Evolutionary conservation across 2,329 filamentous ascomycete genomes (phyloP), one percentile per base, ranked within the genome.

Genomic region (Fusarium dimerum): DNA sequence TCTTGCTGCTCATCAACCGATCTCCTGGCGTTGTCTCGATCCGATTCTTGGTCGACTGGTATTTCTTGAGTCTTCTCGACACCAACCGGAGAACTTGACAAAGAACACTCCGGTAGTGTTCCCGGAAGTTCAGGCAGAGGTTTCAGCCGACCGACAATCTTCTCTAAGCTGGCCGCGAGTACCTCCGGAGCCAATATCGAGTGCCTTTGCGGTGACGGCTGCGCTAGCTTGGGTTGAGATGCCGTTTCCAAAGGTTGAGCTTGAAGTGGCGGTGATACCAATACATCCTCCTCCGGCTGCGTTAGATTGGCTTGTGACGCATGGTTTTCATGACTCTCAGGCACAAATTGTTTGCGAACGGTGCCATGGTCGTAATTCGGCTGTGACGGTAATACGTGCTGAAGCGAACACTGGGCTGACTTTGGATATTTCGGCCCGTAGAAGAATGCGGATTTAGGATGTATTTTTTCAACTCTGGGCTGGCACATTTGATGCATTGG

Each of bases 361-460:
- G 32, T 36, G 32, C 32, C 32, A 4, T 11, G 3, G 9, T 36
- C 32, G 9, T 36, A 15, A 5, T 15, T 15, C 11, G 10, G 32
- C 9, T 12, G 13, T 3, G 32, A 15, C 4, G 32, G 32, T 10
- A 36, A 15, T 36, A 36, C 4, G 13, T 36, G 32, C 32, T 41
- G 17, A n/a, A 29, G 17, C 9, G 38, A 15, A 30, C 17, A 11
- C 32, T 41, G 7, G 52, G 20, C 18, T 12, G 42, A 16, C 15
- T 26, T 47, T 11, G 48, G 45, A 38, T 48, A 44, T 30, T 30
- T 47, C 18, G 38, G 40, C 10, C 55, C 39, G n/a, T 51, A 56
- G 43, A 61, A 60, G n/a, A 60, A 61, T 20, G 55, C 57, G 2
- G 20, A 18, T 39, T 40, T 47, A 8, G 42, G 38, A 17, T 40